phyloP scores from a whole-genome alignment of 2,329 filamentous ascomycete genomes.

The Verticillium dahliae region DNA sequence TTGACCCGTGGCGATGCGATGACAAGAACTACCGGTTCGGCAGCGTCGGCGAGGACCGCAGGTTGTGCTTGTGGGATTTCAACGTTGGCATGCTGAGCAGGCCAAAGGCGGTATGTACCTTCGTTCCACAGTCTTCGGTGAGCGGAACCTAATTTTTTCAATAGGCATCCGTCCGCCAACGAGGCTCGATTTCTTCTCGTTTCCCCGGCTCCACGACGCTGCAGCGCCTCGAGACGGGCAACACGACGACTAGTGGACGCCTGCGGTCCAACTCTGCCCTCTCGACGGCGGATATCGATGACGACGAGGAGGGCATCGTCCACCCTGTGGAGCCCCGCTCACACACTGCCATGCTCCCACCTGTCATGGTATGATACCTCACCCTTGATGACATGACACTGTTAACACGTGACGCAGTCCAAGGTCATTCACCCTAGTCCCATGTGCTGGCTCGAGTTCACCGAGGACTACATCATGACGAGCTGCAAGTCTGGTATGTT shows the following conservation, averaged over 20 bases:
- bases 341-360: slow-evolving; percentile 78
- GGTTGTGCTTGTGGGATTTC: slow-evolving; percentile 93
- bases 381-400: neutral
- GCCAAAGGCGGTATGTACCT: slow-evolving; percentile 66
- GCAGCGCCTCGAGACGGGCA: slow-evolving; percentile 56
- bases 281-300: slow-evolving; percentile 35
- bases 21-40: slow-evolving; percentile 93
- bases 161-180: slow-evolving; percentile 49
- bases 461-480: slow-evolving; percentile 86
- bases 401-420: slow-evolving; percentile 40
- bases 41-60: slow-evolving; percentile 89
- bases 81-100: slow-evolving; percentile 93
- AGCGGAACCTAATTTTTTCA: slow-evolving; percentile 9
- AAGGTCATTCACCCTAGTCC: slow-evolving; percentile 84
- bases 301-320: slow-evolving; percentile 55
- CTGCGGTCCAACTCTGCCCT: slow-evolving; percentile 66
- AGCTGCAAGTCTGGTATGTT: slow-evolving; percentile 80
- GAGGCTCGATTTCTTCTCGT: slow-evolving; percentile 46
- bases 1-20: slow-evolving; percentile 96
- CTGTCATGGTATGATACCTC: slow-evolving; percentile 67
- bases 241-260: slow-evolving; percentile 45
- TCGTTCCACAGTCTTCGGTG: too few relatives aligned
- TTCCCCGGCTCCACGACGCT: slow-evolving; percentile 32
- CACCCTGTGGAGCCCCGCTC: slow-evolving; percentile 83
- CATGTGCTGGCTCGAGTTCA: slow-evolving; percentile 86